Conservation (phyloP, 148 eudicot species). For the Rhododendron mucronatum region DNA sequence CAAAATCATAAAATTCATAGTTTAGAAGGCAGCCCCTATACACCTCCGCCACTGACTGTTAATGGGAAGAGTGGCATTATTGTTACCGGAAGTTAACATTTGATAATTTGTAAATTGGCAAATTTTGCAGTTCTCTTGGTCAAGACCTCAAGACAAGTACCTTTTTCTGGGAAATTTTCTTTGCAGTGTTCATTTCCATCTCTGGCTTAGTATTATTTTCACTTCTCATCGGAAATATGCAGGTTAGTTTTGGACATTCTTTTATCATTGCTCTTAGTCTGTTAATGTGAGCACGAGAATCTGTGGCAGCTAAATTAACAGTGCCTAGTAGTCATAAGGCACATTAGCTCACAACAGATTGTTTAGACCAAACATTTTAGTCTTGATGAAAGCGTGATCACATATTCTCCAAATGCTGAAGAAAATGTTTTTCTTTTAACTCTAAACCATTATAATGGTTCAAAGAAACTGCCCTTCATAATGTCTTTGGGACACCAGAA, state of each 20-base stretch:
- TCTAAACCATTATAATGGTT: not conserved
- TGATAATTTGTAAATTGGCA: not conserved
- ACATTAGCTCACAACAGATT: not conserved
- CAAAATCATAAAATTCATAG: too few species aligned
- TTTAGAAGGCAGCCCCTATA: too few species aligned
- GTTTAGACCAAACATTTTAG: not conserved
- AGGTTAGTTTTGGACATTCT: conserved; percentile 37
- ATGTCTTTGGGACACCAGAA: not conserved
- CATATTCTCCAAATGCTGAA: not conserved
- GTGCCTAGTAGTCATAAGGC: not conserved
- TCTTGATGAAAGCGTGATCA: not conserved
- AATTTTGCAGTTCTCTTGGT: conserved; percentile 71
- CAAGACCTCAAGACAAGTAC: conserved; percentile 83
- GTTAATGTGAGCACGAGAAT: too few species aligned
- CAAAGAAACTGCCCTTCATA: not conserved
- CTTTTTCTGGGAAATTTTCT: conserved; percentile 63
- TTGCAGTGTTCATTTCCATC: conserved; percentile 68
- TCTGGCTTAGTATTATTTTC: conserved; percentile 80
- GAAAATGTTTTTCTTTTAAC: not conserved
- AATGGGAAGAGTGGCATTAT: not conserved
- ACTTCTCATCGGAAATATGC: conserved; percentile 87
- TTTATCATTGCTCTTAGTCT: too few species aligned
- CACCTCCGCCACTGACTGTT: not conserved
- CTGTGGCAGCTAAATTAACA: too few species aligned
- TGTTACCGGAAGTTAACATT: not conserved